phyloP scores from a whole-genome alignment of 306 rosid genomes.

The Rosa chinensis region DNA sequence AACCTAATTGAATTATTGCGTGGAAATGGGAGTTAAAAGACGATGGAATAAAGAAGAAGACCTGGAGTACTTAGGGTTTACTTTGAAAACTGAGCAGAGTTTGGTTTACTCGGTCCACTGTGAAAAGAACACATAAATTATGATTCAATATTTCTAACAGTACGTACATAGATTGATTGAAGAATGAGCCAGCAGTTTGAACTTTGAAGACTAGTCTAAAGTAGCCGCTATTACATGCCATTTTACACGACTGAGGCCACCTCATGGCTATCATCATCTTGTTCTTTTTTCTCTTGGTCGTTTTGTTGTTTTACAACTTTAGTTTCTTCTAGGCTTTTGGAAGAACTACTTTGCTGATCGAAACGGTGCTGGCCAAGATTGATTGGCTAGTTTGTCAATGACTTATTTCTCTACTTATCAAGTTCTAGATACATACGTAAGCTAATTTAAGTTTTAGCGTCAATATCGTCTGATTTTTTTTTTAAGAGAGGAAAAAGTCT shows the following conservation, averaged over 20 bases:
- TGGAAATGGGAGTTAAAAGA: not conserved
- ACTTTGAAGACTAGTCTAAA: slow-evolving; percentile 1
- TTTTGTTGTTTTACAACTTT: not conserved
- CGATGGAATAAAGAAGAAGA: not conserved
- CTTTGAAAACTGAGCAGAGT: slow-evolving; percentile 4
- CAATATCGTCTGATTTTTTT: too few species aligned
- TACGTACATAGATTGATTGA: not conserved
- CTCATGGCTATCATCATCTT: not conserved
- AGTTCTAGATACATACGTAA: too few species aligned
- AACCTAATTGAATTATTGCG: not conserved
- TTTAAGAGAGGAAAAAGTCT: too few species aligned
- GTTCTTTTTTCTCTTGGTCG: not conserved
- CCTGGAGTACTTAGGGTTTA: not conserved
- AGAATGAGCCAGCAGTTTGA: not conserved
- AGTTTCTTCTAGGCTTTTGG: not conserved
- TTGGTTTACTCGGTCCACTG: not conserved
- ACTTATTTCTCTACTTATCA: not conserved
- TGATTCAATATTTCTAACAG: slow-evolving; percentile 1
- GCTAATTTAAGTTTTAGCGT: too few species aligned
- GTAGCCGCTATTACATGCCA: slow-evolving; percentile 11
- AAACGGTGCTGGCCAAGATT: not conserved
- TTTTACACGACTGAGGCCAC: not conserved
- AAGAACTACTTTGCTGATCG: not conserved
- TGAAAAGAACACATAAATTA: not conserved
- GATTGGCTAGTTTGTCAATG: not conserved